phyloP scores from a whole-genome alignment of 768 basidiomycete genomes.

The Auriscalpium vulgare region DNA sequence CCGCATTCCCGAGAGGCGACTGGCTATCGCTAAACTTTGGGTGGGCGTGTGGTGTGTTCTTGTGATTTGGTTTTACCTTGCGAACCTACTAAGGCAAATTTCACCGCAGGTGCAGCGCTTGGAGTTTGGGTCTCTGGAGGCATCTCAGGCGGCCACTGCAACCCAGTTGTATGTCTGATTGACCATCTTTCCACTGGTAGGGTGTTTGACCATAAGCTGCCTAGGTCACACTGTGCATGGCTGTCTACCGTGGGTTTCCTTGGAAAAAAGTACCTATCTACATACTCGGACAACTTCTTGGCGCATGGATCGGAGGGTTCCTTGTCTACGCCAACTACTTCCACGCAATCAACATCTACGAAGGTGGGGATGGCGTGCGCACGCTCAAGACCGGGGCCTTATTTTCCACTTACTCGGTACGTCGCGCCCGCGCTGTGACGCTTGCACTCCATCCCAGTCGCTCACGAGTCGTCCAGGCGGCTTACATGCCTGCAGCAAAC shows the following conservation, averaged over 20 bases:
- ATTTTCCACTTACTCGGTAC: constrained; percentile 55
- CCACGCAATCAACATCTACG: constrained; percentile 57
- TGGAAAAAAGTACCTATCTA: constrained; percentile 75
- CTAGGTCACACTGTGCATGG: constrained; percentile 63
- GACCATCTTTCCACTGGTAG: neutral
- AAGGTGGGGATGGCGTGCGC: constrained; percentile 47
- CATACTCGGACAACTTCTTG: constrained; percentile 55
- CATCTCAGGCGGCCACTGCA: constrained; percentile 61
- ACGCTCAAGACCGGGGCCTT: constrained; percentile 48
- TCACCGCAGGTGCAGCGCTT: constrained; percentile 39
- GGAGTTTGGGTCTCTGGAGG: constrained; percentile 63
- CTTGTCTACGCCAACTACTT: constrained; percentile 58
- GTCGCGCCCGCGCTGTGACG: neutral
- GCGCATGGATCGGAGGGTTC: constrained; percentile 49
- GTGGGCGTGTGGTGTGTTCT: constrained; percentile 17
- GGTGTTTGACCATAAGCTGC: neutral
- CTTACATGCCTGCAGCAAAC: constrained; percentile 35
- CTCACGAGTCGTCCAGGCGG: constrained; percentile 19
- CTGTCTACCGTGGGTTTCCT: constrained; percentile 65
- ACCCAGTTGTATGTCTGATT: constrained; percentile 22
- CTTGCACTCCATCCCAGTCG: neutral
- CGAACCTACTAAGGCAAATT: neutral
- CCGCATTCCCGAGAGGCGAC: constrained; percentile 18
- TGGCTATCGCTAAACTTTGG: constrained; percentile 12
- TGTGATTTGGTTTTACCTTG: neutral